Conservation (phyloP, 2,329 filamentous ascomycete species). For the Sordariomycetes sp. region DNA sequence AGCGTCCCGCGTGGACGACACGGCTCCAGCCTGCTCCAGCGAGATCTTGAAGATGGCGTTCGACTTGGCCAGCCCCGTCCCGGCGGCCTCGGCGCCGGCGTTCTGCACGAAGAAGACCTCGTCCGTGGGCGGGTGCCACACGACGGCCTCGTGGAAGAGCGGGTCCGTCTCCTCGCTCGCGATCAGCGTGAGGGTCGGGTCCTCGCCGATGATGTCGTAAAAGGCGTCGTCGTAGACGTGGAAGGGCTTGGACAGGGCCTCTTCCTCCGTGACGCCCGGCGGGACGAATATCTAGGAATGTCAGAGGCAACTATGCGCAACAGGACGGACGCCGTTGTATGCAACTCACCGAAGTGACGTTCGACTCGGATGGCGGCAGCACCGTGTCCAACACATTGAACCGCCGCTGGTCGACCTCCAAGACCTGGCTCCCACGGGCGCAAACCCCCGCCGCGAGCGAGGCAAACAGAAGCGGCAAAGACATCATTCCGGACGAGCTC, state of each 20-base stretch:
- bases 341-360: conserved; percentile 16
- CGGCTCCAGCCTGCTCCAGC: conserved; percentile 25
- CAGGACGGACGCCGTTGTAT: background rate
- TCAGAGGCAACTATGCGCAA: conserved; percentile 10
- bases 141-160: conserved; percentile 44
- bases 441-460: background rate
- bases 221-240: conserved; percentile 40
- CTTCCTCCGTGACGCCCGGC: conserved; percentile 27
- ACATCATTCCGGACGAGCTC: background rate
- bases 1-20: conserved; percentile 22
- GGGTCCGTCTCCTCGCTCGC: conserved; percentile 31
- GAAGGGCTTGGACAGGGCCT: conserved; percentile 25
- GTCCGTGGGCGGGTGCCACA: conserved; percentile 37
- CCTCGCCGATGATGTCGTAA: conserved; percentile 32
- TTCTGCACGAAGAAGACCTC: conserved; percentile 46
- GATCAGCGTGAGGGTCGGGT: conserved; percentile 38
- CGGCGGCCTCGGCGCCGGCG: conserved; percentile 32
- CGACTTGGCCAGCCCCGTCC: conserved; percentile 39
- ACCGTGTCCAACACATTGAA: conserved; percentile 30
- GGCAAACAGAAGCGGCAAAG: background rate
- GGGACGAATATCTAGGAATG: conserved; percentile 27
- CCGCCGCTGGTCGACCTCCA: conserved; percentile 25
- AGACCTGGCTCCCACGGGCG: background rate
- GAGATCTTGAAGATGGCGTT: conserved; percentile 39
- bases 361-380: conserved; percentile 21